phyloP scores from a whole-genome alignment of 805 yeast genomes.

The Candida tallmaniae region DNA sequence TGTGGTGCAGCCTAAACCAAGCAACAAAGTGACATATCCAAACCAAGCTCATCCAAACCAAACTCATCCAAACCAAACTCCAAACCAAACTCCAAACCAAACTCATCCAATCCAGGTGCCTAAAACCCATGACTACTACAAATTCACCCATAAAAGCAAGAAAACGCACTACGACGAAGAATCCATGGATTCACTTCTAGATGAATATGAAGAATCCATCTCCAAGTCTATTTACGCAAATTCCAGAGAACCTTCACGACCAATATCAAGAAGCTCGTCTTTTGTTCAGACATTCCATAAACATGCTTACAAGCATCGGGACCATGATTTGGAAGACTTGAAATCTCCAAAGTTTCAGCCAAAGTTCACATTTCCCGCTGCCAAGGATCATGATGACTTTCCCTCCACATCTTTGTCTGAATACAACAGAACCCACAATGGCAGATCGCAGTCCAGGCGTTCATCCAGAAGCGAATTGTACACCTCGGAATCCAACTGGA shows the following conservation, averaged over 20 bases:
- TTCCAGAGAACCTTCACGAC: constrained; percentile 26
- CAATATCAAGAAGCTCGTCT: constrained; percentile 13
- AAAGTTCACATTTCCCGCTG: not conserved
- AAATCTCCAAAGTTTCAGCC: constrained; percentile 1
- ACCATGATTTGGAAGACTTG: not conserved
- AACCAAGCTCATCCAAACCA: too few relatives aligned
- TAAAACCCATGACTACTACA: too few relatives aligned
- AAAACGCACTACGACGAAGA: too few relatives aligned
- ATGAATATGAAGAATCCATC: constrained; percentile 42
- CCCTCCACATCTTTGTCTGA: constrained; percentile 35
- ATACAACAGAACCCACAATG: constrained; percentile 20
- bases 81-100: too few relatives aligned
- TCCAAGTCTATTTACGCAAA: constrained; percentile 20
- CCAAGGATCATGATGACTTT: too few relatives aligned
- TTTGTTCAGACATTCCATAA: constrained; percentile 7
- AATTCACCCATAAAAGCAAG: not conserved
- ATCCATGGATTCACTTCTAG: constrained; percentile 39
- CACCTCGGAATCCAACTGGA: constrained; percentile 46
- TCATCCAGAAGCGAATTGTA: constrained; percentile 41
- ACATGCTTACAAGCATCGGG: constrained; percentile 3
- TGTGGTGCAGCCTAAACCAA: constrained; percentile 1
- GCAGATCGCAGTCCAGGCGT: constrained; percentile 23
- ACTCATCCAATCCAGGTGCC: too few relatives aligned
- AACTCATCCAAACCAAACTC: too few relatives aligned
- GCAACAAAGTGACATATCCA: too few relatives aligned